phyloP scores from a whole-genome alignment of 768 basidiomycete genomes.

The Suillus lakei region DNA sequence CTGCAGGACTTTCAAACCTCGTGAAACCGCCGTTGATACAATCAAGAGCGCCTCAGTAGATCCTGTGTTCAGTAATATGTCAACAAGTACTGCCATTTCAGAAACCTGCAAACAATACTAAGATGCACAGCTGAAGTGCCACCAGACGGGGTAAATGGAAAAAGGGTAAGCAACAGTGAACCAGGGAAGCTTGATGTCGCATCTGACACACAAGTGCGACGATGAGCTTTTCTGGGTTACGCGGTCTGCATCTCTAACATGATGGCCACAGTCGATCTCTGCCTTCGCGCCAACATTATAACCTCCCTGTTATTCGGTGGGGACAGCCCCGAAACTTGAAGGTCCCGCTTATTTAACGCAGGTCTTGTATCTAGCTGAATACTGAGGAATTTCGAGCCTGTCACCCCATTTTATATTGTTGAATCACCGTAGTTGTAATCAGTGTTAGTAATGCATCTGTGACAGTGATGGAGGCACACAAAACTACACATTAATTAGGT shows the following conservation, averaged over 20 bases:
- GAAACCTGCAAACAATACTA: neutral
- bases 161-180: neutral
- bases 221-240: neutral
- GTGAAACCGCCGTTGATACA: neutral
- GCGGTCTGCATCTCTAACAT: neutral
- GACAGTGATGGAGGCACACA: neutral
- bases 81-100: neutral
- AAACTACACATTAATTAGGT: neutral
- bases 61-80: neutral
- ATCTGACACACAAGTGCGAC: neutral
- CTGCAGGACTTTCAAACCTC: neutral
- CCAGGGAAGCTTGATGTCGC: neutral
- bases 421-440: neutral
- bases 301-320: neutral
- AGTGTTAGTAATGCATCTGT: neutral
- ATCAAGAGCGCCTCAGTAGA: neutral
- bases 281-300: neutral
- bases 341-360: neutral
- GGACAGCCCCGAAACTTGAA: neutral
- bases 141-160: neutral
- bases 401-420: neutral
- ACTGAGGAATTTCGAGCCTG: neutral
- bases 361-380: neutral
- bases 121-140: too few species aligned
- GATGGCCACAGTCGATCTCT: neutral